Percentiles rank a stretch among this genome's conserved stretches.
Evolutionary conservation across 345 rosid genomes (phyloP).

Genomic region (Syzygium jambos): DNA sequence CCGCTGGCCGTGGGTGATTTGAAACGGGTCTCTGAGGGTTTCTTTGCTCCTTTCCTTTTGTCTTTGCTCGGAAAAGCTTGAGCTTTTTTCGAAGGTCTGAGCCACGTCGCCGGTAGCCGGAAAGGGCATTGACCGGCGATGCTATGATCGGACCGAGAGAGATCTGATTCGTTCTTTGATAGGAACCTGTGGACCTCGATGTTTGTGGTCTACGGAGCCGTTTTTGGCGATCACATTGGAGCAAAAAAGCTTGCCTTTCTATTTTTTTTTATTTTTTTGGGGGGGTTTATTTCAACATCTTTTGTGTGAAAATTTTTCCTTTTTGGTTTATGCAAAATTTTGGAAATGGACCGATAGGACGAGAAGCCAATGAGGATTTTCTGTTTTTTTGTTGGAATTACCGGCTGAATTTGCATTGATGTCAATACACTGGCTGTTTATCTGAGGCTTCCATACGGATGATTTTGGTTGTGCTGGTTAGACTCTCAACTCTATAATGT

Average conservation of each 20-base stretch:
- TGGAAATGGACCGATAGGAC: not conserved
- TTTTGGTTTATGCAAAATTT: not conserved
- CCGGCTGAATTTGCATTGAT: slow-evolving; percentile 63
- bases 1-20: slow-evolving; percentile 36
- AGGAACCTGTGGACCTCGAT: slow-evolving; percentile 50
- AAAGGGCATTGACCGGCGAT: slow-evolving; percentile 40
- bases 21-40: slow-evolving; percentile 56
- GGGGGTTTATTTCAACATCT: not conserved
- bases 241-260: not conserved
- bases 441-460: slow-evolving; percentile 34
- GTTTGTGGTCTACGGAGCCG: slow-evolving; percentile 38
- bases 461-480: no score
- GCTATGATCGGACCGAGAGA: slow-evolving; percentile 46
- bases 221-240: slow-evolving; percentile 40
- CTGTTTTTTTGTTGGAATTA: slow-evolving; percentile 55
- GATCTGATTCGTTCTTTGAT: slow-evolving; percentile 43
- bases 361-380: slow-evolving; percentile 42
- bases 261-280: no score
- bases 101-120: slow-evolving; percentile 58
- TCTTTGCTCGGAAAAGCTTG: not conserved
- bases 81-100: slow-evolving; percentile 8
- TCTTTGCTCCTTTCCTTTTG: not conserved
- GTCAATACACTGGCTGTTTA: slow-evolving; percentile 22
- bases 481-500: not conserved
- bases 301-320: not conserved